phyloP scores from a whole-genome alignment of 2,329 filamentous ascomycete genomes.

The Ophiostoma australiae region DNA sequence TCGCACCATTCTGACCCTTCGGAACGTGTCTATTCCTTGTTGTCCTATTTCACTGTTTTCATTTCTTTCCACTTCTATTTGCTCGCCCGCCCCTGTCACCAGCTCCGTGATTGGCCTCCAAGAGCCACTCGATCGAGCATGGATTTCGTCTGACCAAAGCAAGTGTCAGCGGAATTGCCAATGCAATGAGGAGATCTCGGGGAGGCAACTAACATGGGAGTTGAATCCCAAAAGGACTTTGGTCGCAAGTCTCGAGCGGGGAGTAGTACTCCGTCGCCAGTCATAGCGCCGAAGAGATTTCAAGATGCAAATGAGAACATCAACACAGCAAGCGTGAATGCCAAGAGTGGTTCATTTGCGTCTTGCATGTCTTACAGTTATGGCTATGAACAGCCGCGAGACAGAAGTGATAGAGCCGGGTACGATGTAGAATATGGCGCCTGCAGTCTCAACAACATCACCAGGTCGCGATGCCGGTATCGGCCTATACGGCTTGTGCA shows the following conservation, averaged over 20 bases:
- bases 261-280: background rate
- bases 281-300: constrained; percentile 21
- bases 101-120: constrained; percentile 22
- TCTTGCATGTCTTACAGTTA: background rate
- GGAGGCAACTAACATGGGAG: background rate
- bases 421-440: background rate
- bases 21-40: constrained; percentile 16
- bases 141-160: constrained; percentile 25
- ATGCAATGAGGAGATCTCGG: background rate
- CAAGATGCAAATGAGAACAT: background rate
- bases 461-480: constrained; percentile 9
- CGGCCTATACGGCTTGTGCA: background rate
- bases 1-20: constrained; percentile 24
- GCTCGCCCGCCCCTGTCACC: constrained; percentile 11
- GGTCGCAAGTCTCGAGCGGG: background rate
- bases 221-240: background rate
- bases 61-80: constrained; percentile 2
- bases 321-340: background rate
- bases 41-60: background rate
- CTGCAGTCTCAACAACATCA: background rate
- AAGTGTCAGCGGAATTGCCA: constrained; percentile 26
- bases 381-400: background rate
- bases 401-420: background rate
- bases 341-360: background rate
- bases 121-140: constrained; percentile 13